Evolutionary conservation across 2,329 filamentous ascomycete species (phyloP).

Genomic region (Pseudogymnoascus sp.): DNA sequence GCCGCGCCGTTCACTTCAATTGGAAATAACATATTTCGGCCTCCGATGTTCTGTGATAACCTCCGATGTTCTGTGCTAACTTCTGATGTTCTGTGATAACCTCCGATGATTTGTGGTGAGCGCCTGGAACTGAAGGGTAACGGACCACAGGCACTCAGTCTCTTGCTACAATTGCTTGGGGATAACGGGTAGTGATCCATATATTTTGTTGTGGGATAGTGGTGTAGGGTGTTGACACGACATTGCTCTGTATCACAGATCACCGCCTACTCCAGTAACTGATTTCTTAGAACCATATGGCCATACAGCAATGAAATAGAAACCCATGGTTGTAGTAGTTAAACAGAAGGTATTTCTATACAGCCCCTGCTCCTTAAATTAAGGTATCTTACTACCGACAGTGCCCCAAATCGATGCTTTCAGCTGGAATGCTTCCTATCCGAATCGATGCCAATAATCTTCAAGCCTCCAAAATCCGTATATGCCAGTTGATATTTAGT

Average conservation of each 20-base stretch:
- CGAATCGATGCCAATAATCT: constrained; percentile 51
- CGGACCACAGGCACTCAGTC: background rate
- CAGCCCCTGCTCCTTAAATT: background rate
- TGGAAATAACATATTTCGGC: background rate
- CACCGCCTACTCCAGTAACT: background rate
- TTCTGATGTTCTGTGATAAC: background rate
- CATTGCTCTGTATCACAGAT: background rate
- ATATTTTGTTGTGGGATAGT: background rate
- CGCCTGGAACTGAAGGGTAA: too few species aligned
- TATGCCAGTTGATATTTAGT: constrained; percentile 67
- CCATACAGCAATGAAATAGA: background rate
- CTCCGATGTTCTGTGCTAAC: background rate
- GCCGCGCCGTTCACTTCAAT: background rate
- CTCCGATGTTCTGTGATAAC: background rate
- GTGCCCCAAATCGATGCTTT: background rate
- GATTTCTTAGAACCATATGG: background rate
- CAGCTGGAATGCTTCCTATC: constrained; percentile 33
- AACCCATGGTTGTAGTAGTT: background rate
- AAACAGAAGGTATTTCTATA: background rate
- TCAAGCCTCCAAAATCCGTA: constrained; percentile 55
- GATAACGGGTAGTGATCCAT: background rate
- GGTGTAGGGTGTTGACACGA: background rate
- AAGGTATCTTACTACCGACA: background rate
- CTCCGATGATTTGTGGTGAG: background rate
- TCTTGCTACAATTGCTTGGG: too few species aligned